phyloP scores from a whole-genome alignment of 2,329 filamentous ascomycete species.

The Hymenotorrendiella dingleyae region DNA sequence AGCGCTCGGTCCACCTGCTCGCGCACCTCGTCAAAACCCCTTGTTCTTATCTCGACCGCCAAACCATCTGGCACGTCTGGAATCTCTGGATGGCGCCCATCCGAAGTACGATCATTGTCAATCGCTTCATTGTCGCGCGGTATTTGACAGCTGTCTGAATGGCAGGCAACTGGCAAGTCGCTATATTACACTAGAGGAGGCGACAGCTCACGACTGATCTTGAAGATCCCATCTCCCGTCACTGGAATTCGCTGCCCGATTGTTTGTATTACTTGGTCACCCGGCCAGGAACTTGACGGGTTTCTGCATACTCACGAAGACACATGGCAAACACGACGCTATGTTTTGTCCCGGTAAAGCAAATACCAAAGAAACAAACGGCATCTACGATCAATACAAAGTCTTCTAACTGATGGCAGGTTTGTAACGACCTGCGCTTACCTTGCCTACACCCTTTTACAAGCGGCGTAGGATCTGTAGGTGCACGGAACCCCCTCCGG shows the following conservation, averaged over 20 bases:
- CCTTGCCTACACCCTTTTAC: not conserved
- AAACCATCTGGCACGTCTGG: not conserved
- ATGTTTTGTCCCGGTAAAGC: not conserved
- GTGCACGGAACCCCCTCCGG: slow-evolving; percentile 3
- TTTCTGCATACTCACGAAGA: too few species aligned
- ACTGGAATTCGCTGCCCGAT: too few species aligned
- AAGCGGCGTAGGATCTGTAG: not conserved
- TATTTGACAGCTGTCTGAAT: not conserved
- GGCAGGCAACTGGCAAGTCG: not conserved
- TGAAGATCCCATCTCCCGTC: too few species aligned
- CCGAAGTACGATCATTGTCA: slow-evolving; percentile 7
- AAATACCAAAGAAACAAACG: not conserved
- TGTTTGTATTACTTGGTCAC: too few species aligned
- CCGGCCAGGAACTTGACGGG: too few species aligned
- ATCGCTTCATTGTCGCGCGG: slow-evolving; percentile 5
- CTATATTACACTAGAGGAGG: too few species aligned
- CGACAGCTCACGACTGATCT: too few species aligned
- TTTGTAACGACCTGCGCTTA: too few species aligned
- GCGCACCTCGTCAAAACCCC: slow-evolving; percentile 6
- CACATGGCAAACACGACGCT: not conserved
- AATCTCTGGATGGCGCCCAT: slow-evolving; percentile 7
- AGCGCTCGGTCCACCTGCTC: slow-evolving; percentile 13
- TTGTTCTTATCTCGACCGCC: slow-evolving; percentile 9
- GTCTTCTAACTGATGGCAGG: too few species aligned
- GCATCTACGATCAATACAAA: not conserved